These are phyloP conservation scores for Fusarium temperatum DNA, from an alignment of 2,329 filamentous ascomycete species.

Conservation along the genomic window DNA sequence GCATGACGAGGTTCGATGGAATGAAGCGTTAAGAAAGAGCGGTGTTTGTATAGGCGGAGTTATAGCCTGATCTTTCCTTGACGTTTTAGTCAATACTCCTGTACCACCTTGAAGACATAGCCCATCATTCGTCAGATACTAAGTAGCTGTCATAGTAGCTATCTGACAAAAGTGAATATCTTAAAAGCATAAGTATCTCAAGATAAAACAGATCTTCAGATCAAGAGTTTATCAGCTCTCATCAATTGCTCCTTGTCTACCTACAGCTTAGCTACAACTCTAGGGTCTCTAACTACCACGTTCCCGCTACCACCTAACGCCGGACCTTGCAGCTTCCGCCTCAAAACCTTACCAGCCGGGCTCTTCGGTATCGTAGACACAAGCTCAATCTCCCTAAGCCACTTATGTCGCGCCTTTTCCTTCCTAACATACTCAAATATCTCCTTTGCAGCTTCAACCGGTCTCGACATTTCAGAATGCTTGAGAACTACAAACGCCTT, in stretches of 20 bases:
- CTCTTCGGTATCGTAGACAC: constrained; percentile 2
- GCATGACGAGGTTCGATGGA: no score
- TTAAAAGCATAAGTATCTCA: no score
- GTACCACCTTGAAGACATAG: no score
- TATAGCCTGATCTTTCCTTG: fast-evolving
- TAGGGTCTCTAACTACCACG: background rate
- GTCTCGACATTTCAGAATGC: fast-evolving
- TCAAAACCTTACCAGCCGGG: background rate
- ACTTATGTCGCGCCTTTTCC: background rate
- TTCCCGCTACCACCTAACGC: fast-evolving
- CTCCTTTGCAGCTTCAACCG: background rate
- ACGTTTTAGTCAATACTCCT: fast-evolving
- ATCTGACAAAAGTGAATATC: fast-evolving
- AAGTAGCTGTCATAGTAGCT: no score
- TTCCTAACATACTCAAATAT: background rate
- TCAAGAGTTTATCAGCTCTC: no score
- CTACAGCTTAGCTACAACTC: background rate
- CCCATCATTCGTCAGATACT: fast-evolving
- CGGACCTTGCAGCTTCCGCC: background rate
- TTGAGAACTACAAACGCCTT: constrained; percentile 2
- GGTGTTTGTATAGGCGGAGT: background rate
- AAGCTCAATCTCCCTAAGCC: constrained; percentile 11
- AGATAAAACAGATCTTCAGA: no score
- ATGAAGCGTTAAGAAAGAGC: background rate
- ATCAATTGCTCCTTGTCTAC: fast-evolving